Evolutionary conservation across 495 filamentous ascomycete species (phyloP).

Genomic region (Astrothelium macrocarpum): DNA sequence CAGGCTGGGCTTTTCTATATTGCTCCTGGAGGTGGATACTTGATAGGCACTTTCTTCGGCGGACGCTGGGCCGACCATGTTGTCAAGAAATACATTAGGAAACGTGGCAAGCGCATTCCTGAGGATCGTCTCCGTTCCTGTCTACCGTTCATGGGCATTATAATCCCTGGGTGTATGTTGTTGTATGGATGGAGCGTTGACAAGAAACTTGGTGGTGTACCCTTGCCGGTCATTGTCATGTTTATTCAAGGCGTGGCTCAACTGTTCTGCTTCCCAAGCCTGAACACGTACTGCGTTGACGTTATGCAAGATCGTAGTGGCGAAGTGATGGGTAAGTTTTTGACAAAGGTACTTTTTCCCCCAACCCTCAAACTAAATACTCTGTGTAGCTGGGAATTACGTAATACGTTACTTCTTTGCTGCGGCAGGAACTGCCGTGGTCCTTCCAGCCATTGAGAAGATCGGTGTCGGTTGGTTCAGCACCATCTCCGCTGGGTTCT

Average conservation of each 20-base stretch:
- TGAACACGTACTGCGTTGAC: constrained; percentile 70
- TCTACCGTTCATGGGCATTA: constrained; percentile 47
- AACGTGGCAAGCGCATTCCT: constrained; percentile 43
- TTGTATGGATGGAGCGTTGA: constrained; percentile 67
- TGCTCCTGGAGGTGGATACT: constrained; percentile 60
- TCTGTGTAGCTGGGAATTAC: constrained; percentile 51
- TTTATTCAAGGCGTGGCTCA: constrained; percentile 64
- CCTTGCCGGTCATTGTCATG: constrained; percentile 58
- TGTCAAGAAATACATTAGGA: constrained; percentile 51
- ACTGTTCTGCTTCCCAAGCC: constrained; percentile 60
- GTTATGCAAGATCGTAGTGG: constrained; percentile 57
- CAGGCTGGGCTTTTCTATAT: constrained; percentile 64
- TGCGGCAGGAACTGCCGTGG: constrained; percentile 53
- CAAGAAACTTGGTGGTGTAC: constrained; percentile 53
- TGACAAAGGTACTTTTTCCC: neutral
- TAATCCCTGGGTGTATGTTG: constrained; percentile 56
- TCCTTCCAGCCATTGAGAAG: constrained; percentile 52
- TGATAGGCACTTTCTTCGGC: constrained; percentile 59
- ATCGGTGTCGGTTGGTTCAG: constrained; percentile 57
- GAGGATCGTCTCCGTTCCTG: constrained; percentile 60
- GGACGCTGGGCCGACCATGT: constrained; percentile 61
- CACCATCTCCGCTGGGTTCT: constrained; percentile 40
- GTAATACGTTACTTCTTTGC: constrained; percentile 61
- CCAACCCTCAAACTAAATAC: neutral
- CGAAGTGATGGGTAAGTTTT: constrained; percentile 46